A percentile compares a stretch with the other conserved stretches of the same genome.
phyloP scores from a whole-genome alignment of 2,329 filamentous ascomycete genomes.

The Emericellopsis cladophorae region DNA sequence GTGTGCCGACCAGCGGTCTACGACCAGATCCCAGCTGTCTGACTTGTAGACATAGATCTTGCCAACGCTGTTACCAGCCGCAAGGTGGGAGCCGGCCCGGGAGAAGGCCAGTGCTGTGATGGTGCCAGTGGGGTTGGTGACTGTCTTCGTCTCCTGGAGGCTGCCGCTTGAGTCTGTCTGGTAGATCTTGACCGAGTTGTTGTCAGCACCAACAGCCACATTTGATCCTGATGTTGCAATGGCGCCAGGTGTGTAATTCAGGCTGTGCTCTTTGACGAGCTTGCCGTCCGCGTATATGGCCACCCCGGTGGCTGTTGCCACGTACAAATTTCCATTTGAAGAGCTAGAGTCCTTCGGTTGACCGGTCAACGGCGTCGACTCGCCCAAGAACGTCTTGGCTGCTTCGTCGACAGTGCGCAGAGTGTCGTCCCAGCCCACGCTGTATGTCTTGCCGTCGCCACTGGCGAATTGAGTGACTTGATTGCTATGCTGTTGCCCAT shows the following conservation, averaged over 20 bases:
- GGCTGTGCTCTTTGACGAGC: constrained; percentile 43
- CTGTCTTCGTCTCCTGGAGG: constrained; percentile 39
- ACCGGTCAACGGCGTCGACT: constrained; percentile 52
- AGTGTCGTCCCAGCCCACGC: constrained; percentile 89
- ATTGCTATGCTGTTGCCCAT: constrained; percentile 74
- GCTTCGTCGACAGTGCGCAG: constrained; percentile 66
- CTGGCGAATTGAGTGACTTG: constrained; percentile 68
- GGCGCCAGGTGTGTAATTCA: constrained; percentile 53
- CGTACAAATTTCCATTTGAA: constrained; percentile 35
- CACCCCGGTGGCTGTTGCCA: constrained; percentile 41
- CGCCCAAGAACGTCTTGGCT: constrained; percentile 63
- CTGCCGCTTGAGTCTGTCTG: constrained; percentile 37
- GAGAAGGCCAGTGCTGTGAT: constrained; percentile 81
- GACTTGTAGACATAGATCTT: constrained; percentile 73
- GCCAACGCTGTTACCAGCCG: constrained; percentile 70
- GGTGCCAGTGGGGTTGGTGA: constrained; percentile 56
- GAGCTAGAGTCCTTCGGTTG: constrained; percentile 62
- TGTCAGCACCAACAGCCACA: constrained; percentile 65
- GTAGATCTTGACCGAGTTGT: constrained; percentile 68
- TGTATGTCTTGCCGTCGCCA: constrained; percentile 55
- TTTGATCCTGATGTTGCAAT: constrained; percentile 56
- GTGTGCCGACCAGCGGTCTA: constrained; percentile 57
- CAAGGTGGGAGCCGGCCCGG: constrained; percentile 60
- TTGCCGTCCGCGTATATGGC: constrained; percentile 47
- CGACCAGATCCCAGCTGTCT: constrained; percentile 54